Base-by-base conservation (phyloP, 1,139 yeast genomes). In the Hyphopichia pseudoburtonii region DNA sequence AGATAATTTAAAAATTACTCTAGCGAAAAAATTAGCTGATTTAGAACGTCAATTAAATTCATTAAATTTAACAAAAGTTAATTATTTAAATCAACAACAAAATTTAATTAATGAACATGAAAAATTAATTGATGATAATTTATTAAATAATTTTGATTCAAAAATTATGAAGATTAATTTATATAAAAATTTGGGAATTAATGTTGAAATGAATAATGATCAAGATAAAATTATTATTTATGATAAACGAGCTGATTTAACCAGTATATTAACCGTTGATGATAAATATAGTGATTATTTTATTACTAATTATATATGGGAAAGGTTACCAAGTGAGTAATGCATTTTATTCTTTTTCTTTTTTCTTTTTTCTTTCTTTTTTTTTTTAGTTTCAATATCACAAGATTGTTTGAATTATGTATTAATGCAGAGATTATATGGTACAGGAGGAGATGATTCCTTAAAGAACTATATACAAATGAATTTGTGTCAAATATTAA, bases 241-340 rank as follows among this genome's bases (percentile, higher is more conserved):
- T 41, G 78, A 79, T 43, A 72, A 72, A 34, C 61, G 62, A 12
- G 60, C 64, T 25, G 78, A 75, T 42, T 59, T 67, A 15, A 65
- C 80, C 2, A 77, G 75, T 46, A 69, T 77, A 5, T 59, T 85
- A 36, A 69, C 74, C 48, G 71, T 80, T 10, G 85, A 80, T 45
- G 74, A 76, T 21, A 73, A 76, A 46, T 80, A 80, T 49, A 75
- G 82, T 45, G 79, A 78, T 43, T 80, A 72, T 50, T 82, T 82
- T 54, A 71, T 82, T 22, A 73, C 87, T 8, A 82, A 83, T 49
- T 80, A 75, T 52, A 72, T 85, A 17, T 85, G 94, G 94, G 90
- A 84, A 42, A 69, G 76, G 18, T 23, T 33, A 16, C 35, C n/a
- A n/a, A n/a, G n/a, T n/a, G n/a, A n/a, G n/a, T n/a, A n/a, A n/a